Evolutionary conservation across 1,284 basidiomycete species (phyloP), one percentile per base, ranked within the genome.

Genomic region (Papiliotrema fonsecae): DNA sequence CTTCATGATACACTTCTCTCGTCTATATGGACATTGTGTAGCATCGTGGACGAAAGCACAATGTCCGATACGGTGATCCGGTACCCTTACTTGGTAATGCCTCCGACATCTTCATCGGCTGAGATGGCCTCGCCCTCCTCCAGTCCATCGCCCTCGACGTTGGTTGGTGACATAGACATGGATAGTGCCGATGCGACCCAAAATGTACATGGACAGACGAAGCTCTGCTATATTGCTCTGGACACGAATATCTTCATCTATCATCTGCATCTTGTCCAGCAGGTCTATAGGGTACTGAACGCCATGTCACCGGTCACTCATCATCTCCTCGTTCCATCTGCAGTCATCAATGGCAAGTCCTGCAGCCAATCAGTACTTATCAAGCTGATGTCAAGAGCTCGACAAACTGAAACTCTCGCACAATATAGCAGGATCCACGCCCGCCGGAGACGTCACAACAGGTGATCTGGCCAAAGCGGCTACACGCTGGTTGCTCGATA

Each of bases 181-280:
- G 45, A 47, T 18, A 11, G 27, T 22, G 35, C 26, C 4, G 27
- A 39, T 25, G 26, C 6, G 16, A 16, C 6, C n/a, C n/a, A n/a
- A n/a, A n/a, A n/a, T n/a, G n/a, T n/a, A n/a, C n/a, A n/a, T n/a
- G n/a, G n/a, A n/a, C n/a, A n/a, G n/a, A n/a, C n/a, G n/a, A n/a
- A n/a, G n/a, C n/a, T n/a, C n/a, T n/a, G n/a, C 21, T 65, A 61
- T 40, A 42, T 70, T 11, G 61, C 56, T 6, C 36, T 70, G 6
- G 67, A 70, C 39, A 70, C 67, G 31, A 70, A 70, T 37, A 50
- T 68, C 49, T 51, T 68, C 35, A 62, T 70, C 38, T 42, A 50
- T 21, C 57, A 67, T 35, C 47, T 70, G 5, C 45, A 24, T 34
- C 49, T 21, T 45, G 62, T 22, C 50, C 55, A 41, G 42, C 47